These are phyloP conservation scores for Coemansia sp. DNA, from an alignment of 192 early-diverging fungal genomes.

Conservation along the genomic window DNA sequence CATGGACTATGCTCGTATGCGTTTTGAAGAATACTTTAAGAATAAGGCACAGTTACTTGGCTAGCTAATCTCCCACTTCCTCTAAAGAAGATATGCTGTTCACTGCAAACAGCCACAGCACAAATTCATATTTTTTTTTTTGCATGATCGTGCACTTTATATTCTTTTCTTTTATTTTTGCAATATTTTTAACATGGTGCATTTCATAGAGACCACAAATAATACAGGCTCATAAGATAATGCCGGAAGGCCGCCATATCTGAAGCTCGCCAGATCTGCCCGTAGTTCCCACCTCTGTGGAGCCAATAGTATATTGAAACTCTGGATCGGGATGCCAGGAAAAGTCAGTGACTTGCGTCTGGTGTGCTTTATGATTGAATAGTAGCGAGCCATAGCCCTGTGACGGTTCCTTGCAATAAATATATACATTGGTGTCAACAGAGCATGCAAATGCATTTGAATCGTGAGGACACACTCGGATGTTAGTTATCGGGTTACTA, in stretches of 20 bases:
- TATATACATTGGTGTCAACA: slow-evolving; percentile 22
- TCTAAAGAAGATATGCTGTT: background rate
- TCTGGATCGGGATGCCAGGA: slow-evolving; percentile 36
- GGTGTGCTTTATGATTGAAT: slow-evolving; percentile 38
- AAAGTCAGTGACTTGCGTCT: slow-evolving; percentile 34
- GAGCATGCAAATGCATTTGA: slow-evolving; percentile 35
- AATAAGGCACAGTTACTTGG: slow-evolving; percentile 30
- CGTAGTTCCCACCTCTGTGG: slow-evolving; percentile 23
- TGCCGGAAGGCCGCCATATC: slow-evolving; percentile 34
- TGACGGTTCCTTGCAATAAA: slow-evolving; percentile 14
- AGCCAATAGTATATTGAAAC: slow-evolving; percentile 43
- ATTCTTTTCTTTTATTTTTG: slow-evolving; percentile 1
- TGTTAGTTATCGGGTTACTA: background rate
- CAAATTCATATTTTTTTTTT: too few species aligned
- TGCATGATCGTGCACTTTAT: background rate
- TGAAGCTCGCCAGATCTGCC: slow-evolving; percentile 35
- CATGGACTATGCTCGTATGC: slow-evolving; percentile 77
- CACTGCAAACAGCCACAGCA: too few species aligned
- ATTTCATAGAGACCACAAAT: background rate
- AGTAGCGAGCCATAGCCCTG: background rate
- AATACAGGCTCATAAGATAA: background rate
- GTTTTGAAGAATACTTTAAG: slow-evolving; percentile 77
- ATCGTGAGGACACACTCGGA: slow-evolving; percentile 38
- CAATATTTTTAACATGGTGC: background rate
- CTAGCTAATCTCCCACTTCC: slow-evolving; percentile 1